These are phyloP conservation scores for Leishmania tarentolae DNA, from an alignment of 208 protist species.

Conservation along the genomic window DNA sequence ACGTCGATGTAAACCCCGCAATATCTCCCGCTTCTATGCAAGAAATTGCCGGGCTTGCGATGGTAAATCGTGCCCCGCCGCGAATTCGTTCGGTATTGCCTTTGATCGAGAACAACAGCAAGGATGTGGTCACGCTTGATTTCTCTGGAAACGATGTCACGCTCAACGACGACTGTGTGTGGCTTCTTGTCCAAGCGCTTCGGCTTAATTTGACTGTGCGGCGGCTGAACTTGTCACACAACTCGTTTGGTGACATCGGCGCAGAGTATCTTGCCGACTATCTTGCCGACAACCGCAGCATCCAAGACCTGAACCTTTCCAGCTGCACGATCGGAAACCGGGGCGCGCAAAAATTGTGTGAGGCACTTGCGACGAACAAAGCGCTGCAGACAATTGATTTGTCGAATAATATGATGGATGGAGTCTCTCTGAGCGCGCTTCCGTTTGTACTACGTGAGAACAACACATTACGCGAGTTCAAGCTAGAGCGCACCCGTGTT, in stretches of 20 bases:
- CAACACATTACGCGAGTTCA: constrained; percentile 43
- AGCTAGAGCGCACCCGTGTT: constrained; percentile 64
- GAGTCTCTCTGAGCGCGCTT: constrained; percentile 50
- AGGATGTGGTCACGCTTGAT: constrained; percentile 51
- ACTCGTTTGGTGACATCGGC: constrained; percentile 81
- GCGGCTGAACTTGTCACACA: constrained; percentile 78
- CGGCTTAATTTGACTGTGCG: constrained; percentile 57
- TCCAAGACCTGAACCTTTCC: constrained; percentile 57
- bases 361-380: constrained; percentile 74
- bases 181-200: constrained; percentile 71
- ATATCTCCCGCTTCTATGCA: constrained; percentile 51
- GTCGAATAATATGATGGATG: constrained; percentile 68
- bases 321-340: constrained; percentile 80
- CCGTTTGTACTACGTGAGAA: constrained; percentile 69
- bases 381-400: constrained; percentile 66
- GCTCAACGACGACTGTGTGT: constrained; percentile 73
- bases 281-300: constrained; percentile 59
- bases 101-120: constrained; percentile 58
- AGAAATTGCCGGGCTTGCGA: constrained; percentile 65
- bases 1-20: constrained; percentile 77
- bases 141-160: constrained; percentile 54
- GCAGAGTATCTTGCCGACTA: constrained; percentile 62
- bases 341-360: constrained; percentile 62
- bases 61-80: constrained; percentile 79
- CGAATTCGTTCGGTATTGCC: constrained; percentile 58